A percentile compares a stretch with the other conserved stretches of the same genome.
Conservation (phyloP, 2,329 filamentous ascomycete genomes). For the Sphaerulina populicola region DNA sequence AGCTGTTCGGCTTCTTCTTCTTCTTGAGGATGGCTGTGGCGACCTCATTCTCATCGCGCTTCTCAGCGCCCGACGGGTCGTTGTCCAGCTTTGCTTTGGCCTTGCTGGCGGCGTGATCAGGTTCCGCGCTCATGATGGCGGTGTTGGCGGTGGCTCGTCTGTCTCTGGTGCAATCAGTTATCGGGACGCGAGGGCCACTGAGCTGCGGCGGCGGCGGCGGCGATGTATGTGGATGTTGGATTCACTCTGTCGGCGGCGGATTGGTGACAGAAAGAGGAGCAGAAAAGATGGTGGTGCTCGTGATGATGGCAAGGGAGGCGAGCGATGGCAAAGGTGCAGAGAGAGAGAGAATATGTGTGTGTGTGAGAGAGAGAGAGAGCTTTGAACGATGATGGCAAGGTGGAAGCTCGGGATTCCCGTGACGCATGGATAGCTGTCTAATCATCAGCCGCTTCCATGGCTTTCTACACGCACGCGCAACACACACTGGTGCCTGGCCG, state of each 20-base stretch:
- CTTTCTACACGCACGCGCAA: background rate
- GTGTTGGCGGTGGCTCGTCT: constrained; percentile 1
- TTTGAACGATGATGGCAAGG: constrained; percentile 3
- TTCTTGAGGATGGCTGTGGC: constrained; percentile 97
- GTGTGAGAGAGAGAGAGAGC: too few species aligned
- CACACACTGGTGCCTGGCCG: too few species aligned
- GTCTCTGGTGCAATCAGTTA: constrained; percentile 13
- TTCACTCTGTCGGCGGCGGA: background rate
- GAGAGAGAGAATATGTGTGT: background rate
- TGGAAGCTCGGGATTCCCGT: background rate
- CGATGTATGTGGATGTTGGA: background rate
- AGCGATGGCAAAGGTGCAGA: constrained; percentile 1
- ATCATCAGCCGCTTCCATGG: background rate
- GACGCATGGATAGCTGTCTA: too few species aligned
- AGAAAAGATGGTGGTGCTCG: constrained; percentile 2
- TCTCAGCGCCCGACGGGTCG: constrained; percentile 32
- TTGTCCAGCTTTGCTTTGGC: constrained; percentile 42
- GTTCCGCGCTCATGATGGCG: constrained; percentile 43
- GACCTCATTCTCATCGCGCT: constrained; percentile 69
- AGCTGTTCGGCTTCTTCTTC: constrained; percentile 99
- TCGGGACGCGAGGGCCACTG: constrained; percentile 8
- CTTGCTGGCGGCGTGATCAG: constrained; percentile 38
- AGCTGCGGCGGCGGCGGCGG: constrained; percentile 4
- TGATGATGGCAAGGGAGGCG: background rate
- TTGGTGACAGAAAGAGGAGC: background rate